Evolutionary conservation across 179 eudicot species (phyloP).

Genomic region (Monotropa hypopitys): DNA sequence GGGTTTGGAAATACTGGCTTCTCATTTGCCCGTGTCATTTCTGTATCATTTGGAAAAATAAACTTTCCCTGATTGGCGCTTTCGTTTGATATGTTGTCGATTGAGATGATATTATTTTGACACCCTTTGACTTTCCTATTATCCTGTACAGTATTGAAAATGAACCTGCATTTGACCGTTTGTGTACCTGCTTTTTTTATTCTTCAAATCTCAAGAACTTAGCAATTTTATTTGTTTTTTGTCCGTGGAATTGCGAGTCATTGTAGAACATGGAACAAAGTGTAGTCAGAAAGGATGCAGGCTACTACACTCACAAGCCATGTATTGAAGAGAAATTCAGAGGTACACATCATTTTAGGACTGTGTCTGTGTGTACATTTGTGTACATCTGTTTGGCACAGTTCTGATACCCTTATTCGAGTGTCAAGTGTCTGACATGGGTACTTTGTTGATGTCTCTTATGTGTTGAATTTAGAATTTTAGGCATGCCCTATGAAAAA

Average conservation of each 20-base stretch:
- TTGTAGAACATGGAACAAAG: too few relatives aligned
- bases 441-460: too few relatives aligned
- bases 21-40: neutral
- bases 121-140: neutral
- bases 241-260: neutral
- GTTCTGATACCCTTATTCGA: too few relatives aligned
- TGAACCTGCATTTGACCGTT: neutral
- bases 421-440: too few relatives aligned
- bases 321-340: too few relatives aligned
- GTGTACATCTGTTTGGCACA: neutral
- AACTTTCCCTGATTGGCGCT: neutral
- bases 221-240: neutral
- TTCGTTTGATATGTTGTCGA: neutral
- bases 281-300: neutral
- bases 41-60: neutral
- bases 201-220: neutral
- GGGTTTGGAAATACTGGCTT: neutral
- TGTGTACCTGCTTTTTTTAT: neutral
- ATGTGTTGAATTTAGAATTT: too few relatives aligned
- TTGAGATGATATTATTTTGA: neutral
- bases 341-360: too few relatives aligned
- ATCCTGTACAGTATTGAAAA: too few relatives aligned
- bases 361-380: too few relatives aligned
- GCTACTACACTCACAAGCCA: neutral
- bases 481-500: too few relatives aligned